Conservation (phyloP, 176 grass and related monocot species). For the Aegilops umbellulata region DNA sequence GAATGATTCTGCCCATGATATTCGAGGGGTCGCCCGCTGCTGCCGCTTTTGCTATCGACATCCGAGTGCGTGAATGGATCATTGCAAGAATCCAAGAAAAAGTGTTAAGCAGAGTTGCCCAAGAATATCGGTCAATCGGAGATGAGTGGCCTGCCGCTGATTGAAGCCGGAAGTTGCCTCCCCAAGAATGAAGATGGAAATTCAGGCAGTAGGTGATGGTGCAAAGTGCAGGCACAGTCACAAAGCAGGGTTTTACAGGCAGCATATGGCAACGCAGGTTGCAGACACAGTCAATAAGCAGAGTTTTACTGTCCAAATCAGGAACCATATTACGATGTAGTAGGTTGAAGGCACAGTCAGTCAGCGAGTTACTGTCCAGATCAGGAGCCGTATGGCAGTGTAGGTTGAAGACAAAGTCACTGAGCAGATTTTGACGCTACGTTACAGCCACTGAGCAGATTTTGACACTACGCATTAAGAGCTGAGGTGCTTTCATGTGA, state of each 20-base stretch:
- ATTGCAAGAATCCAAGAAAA: no score
- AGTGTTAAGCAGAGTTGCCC: no score
- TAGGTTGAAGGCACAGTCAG: not conserved
- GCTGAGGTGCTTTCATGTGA: not conserved
- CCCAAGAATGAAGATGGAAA: not conserved
- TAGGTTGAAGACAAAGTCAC: not conserved
- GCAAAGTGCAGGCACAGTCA: not conserved
- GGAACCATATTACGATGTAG: not conserved
- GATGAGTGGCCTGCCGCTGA: no score
- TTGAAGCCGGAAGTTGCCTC: no score
- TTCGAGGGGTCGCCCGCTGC: constrained; percentile 2
- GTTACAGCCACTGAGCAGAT: no score
- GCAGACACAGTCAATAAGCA: not conserved
- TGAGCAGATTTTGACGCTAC: not conserved
- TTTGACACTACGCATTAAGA: not conserved
- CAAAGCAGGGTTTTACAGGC: not conserved
- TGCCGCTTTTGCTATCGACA: not conserved
- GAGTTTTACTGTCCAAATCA: not conserved
- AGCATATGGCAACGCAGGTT: not conserved
- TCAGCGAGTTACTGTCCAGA: not conserved
- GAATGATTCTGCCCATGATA: constrained; percentile 28
- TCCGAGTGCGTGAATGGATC: no score
- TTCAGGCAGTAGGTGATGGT: constrained; percentile 7
- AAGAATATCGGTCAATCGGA: no score
- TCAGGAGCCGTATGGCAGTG: constrained; percentile 6